phyloP scores from a whole-genome alignment of 176 grass and related monocot species.

The Dactylis glomerata region DNA sequence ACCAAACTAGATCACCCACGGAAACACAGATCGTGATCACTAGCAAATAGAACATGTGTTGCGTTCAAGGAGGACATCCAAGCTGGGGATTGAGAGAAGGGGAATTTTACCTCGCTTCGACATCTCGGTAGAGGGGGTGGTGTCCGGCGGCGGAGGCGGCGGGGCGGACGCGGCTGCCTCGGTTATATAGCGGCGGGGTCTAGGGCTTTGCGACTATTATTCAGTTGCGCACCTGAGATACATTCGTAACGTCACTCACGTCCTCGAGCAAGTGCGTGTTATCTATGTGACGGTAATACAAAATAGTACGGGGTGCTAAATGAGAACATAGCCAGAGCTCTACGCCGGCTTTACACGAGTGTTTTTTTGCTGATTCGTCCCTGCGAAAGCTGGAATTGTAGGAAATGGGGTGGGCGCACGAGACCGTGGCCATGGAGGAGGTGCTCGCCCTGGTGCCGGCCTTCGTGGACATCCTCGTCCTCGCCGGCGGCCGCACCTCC shows the following conservation, averaged over 20 bases:
- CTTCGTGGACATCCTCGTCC: conserved; percentile 76
- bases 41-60: neutral
- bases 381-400: conserved; percentile 8
- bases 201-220: conserved; percentile 53
- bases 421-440: conserved; percentile 43
- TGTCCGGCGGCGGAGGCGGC: conserved; percentile 36
- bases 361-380: neutral
- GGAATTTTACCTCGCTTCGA: conserved; percentile 62
- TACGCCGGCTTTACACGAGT: neutral
- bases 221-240: neutral
- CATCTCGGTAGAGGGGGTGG: conserved; percentile 47
- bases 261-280: neutral
- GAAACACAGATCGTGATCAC: neutral
- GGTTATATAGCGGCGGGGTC: conserved; percentile 25
- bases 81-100: neutral
- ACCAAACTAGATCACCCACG: neutral
- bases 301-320: neutral
- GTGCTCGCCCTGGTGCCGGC: conserved; percentile 48
- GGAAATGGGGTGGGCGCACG: conserved; percentile 54
- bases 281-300: neutral
- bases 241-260: fast-evolving
- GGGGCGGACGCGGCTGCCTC: neutral
- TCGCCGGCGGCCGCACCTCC: conserved; percentile 64
- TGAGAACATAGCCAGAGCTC: neutral
- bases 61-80: neutral